Base-by-base conservation (phyloP, 306 rosid species). In the Dalbergia cultrata region DNA sequence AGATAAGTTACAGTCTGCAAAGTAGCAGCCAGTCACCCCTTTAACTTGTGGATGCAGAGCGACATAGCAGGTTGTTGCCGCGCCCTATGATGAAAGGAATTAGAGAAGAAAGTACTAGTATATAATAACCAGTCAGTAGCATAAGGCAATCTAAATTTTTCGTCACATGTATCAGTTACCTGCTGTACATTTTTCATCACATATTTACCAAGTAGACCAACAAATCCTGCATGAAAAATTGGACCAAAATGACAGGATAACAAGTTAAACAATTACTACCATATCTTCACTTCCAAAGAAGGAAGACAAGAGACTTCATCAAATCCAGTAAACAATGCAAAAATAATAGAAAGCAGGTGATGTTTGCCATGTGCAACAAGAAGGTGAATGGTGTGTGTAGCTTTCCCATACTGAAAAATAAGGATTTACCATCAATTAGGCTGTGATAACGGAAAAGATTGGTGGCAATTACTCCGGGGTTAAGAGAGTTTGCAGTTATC, bases 1-100 rank as follows among this genome's bases (percentile, higher is more conserved):
- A 34, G 87, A 82, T 17, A 72, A 59, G 79, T 87, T 84, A 11
- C 87, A 43, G 45, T 89, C 91, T 0, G 81, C 69, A 85, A 89
- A 89, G 72, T 86, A 90, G 80, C 76, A 59, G 1, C 91, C 89
- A 63, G 35, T 79, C 33, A 82, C 66, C 69, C 90, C 92, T 85
- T 78, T 77, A 21, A 87, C 82, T 49, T 72, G 88, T 56, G 89
- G 92, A 76, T 88, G 92, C 83, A 92, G 73, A 72, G 93, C 90
- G 11, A 73, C 89, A 41, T 81, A 87, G 77, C 95, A 89, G 26
- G 95, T 81, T 2, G 93, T 89, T 18, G 95, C 97, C 12, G 93
- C 97, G 14, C 95, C 93, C 92, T 89, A 21, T 75, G 34, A 57
- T 39, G 10, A 18, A 62, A 44, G 58, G 21, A 77, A 79, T 72